These are phyloP conservation scores for Crithidia thermophila DNA, from an alignment of 208 protist genomes.

Conservation along the genomic window DNA sequence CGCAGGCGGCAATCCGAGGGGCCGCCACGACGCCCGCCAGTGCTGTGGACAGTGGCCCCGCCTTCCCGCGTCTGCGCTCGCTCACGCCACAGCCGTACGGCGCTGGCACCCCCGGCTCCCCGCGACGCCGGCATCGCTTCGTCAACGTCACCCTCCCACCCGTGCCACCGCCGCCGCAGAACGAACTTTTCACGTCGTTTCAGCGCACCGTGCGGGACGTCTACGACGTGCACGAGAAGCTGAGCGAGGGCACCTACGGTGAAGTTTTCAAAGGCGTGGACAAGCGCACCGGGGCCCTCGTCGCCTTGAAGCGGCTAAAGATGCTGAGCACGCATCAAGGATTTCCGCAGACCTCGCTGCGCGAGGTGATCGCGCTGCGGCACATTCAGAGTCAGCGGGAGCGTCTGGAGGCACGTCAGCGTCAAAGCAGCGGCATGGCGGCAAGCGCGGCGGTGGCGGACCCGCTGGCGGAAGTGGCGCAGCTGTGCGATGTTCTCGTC, in stretches of 20 bases:
- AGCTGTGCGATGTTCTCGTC: conserved; percentile 81
- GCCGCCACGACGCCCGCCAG: background rate
- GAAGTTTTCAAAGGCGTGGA: conserved; percentile 91
- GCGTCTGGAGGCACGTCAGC: conserved; percentile 27
- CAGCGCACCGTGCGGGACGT: conserved; percentile 55
- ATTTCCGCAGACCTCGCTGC: conserved; percentile 87
- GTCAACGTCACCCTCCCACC: conserved; percentile 59
- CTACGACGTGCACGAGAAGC: conserved; percentile 81
- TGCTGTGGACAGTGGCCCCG: too few species aligned
- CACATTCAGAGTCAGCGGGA: conserved; percentile 70
- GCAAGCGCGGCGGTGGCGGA: conserved; percentile 12
- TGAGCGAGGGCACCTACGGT: conserved; percentile 97
- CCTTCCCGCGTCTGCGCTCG: conserved; percentile 24
- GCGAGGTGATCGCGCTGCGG: conserved; percentile 83
- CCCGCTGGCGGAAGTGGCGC: conserved; percentile 69
- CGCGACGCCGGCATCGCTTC: conserved; percentile 49
- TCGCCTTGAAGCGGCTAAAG: conserved; percentile 90
- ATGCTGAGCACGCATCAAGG: conserved; percentile 77
- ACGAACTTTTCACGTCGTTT: conserved; percentile 47
- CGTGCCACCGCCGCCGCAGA: conserved; percentile 42
- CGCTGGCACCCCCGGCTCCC: conserved; percentile 26
- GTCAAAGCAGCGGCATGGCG: background rate
- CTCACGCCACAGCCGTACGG: conserved; percentile 47
- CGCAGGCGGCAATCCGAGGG: background rate
- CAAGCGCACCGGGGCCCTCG: conserved; percentile 47